Conservation (phyloP, 1,284 basidiomycete genomes). For the Somion occarium region DNA sequence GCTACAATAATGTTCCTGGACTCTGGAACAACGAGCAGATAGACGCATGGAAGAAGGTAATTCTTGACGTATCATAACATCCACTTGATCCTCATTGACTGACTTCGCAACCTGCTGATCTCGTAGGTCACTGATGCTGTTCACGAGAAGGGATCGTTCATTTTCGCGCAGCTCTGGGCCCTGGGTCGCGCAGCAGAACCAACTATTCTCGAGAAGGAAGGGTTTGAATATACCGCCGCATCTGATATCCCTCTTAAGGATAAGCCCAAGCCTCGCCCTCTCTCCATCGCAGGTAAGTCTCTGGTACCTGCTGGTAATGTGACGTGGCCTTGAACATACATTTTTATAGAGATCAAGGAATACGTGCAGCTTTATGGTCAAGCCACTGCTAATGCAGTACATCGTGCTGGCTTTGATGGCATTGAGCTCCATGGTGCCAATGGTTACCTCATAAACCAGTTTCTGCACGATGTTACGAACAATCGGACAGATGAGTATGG, state of each 20-base stretch:
- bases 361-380: slow-evolving; percentile 18
- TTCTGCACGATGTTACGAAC: slow-evolving; percentile 36
- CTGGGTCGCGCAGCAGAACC: slow-evolving; percentile 1
- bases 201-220: neutral
- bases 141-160: slow-evolving; percentile 25
- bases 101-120: neutral
- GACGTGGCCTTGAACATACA: too few relatives aligned
- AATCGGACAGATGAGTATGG: slow-evolving; percentile 54
- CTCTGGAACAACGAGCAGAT: slow-evolving; percentile 39
- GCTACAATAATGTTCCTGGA: slow-evolving; percentile 31
- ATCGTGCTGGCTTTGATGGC: slow-evolving; percentile 29
- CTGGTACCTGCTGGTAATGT: neutral
- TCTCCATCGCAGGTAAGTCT: slow-evolving; percentile 6
- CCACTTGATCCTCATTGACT: neutral
- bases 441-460: slow-evolving; percentile 36
- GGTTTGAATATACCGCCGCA: neutral
- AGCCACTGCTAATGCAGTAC: slow-evolving; percentile 22
- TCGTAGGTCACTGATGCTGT: slow-evolving; percentile 15
- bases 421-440: slow-evolving; percentile 32
- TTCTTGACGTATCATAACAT: neutral
- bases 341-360: slow-evolving; percentile 24
- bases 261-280: neutral
- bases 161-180: slow-evolving; percentile 21
- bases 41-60: slow-evolving; percentile 34
- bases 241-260: neutral